Conservation (phyloP, 1,284 basidiomycete species). For the Coriolopsis trogii region DNA sequence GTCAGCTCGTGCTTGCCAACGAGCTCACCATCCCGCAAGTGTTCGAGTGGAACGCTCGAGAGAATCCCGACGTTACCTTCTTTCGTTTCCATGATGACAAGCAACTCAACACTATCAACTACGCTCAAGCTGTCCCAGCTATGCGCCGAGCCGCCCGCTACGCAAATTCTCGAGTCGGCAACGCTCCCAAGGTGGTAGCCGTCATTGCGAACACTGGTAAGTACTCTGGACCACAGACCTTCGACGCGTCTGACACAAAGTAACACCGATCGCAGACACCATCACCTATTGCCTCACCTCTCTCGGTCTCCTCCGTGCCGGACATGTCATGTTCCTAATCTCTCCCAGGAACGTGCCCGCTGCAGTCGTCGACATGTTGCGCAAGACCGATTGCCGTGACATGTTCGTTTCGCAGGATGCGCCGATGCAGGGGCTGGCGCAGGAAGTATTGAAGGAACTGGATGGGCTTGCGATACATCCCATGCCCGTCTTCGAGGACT, state of each 20-base stretch:
- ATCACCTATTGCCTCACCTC: constrained; percentile 34
- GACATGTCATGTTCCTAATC: constrained; percentile 29
- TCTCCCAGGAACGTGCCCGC: constrained; percentile 24
- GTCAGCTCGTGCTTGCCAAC: constrained; percentile 14
- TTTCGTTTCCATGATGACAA: constrained; percentile 31
- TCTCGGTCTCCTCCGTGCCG: constrained; percentile 35
- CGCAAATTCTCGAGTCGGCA: constrained; percentile 6
- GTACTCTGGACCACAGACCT: not conserved
- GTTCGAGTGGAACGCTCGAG: constrained; percentile 37
- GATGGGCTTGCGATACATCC: constrained; percentile 5
- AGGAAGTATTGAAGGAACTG: not conserved
- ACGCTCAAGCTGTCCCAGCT: constrained; percentile 2
- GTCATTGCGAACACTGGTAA: constrained; percentile 24
- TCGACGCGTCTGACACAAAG: not conserved
- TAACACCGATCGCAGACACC: constrained; percentile 27
- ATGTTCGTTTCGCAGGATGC: constrained; percentile 14
- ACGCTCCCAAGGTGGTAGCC: constrained; percentile 9
- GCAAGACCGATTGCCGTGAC: constrained; percentile 10
- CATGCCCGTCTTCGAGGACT: constrained; percentile 23
- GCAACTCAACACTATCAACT: constrained; percentile 12
- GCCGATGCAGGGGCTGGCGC: constrained; percentile 1
- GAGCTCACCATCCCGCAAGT: constrained; percentile 36
- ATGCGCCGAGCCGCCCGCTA: constrained; percentile 19
- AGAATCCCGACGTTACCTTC: constrained; percentile 37
- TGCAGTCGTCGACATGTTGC: constrained; percentile 26